A percentile compares a stretch with the other conserved stretches of the same genome.
phyloP scores from a whole-genome alignment of 1,284 basidiomycete species.

The Crocinoboletus sp. region DNA sequence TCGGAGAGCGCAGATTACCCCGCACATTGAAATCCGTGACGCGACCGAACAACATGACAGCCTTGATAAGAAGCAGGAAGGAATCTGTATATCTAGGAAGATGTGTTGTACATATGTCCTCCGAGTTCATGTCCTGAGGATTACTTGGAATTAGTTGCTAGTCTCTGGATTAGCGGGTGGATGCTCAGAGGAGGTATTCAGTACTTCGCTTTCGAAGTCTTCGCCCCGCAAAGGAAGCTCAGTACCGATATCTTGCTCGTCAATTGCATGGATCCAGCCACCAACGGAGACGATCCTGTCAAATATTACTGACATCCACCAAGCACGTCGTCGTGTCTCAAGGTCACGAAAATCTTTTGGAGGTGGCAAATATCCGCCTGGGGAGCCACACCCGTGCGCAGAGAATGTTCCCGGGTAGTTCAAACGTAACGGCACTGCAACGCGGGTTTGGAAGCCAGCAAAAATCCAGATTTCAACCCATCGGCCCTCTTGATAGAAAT shows the following conservation, averaged over 20 bases:
- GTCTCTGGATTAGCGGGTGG: constrained; percentile 8
- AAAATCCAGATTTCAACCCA: constrained; percentile 91
- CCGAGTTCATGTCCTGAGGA: constrained; percentile 60
- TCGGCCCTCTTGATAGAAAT: constrained; percentile 81
- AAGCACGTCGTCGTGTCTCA: constrained; percentile 71
- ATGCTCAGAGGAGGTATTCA: constrained; percentile 2
- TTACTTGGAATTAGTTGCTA: constrained; percentile 60
- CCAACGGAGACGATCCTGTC: constrained; percentile 83
- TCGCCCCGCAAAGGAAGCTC: constrained; percentile 67
- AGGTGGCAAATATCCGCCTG: constrained; percentile 73
- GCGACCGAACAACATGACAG: constrained; percentile 74
- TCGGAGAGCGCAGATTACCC: constrained; percentile 55
- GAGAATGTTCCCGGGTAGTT: constrained; percentile 81
- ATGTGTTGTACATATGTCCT: constrained; percentile 63
- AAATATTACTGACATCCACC: constrained; percentile 86
- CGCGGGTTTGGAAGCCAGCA: constrained; percentile 78
- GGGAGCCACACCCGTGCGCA: constrained; percentile 57
- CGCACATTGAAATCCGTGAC: constrained; percentile 81
- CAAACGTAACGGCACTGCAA: constrained; percentile 74
- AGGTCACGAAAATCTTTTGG: constrained; percentile 69
- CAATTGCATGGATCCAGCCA: constrained; percentile 81
- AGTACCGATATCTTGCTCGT: constrained; percentile 76
- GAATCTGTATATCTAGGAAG: constrained; percentile 73
- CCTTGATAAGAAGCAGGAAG: constrained; percentile 72
- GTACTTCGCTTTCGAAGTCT: constrained; percentile 71